These are phyloP conservation scores for Pseudocercospora vitis DNA, from an alignment of 2,329 filamentous ascomycete species.

Conservation along the genomic window DNA sequence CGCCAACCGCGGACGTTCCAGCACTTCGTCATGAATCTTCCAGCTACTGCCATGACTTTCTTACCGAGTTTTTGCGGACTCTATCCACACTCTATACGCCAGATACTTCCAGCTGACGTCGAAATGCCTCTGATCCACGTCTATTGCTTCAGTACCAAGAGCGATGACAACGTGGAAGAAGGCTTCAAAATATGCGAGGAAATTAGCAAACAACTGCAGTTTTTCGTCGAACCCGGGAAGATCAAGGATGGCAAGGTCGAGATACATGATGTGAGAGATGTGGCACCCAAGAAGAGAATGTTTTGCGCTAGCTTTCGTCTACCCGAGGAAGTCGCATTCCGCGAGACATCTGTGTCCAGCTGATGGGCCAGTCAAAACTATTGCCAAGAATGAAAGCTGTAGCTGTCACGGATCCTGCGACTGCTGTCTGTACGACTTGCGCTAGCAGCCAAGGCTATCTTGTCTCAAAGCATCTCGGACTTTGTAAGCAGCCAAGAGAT, in stretches of 20 bases:
- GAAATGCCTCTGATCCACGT: slow-evolving; percentile 80
- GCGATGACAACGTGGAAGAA: slow-evolving; percentile 67
- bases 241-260: slow-evolving; percentile 54
- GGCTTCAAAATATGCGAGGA: slow-evolving; percentile 62
- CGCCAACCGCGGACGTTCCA: slow-evolving; percentile 70
- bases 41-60: slow-evolving; percentile 84
- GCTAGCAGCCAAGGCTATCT: not conserved
- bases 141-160: slow-evolving; percentile 90
- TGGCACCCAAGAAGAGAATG: slow-evolving; percentile 93
- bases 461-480: not conserved
- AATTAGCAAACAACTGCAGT: slow-evolving; percentile 62
- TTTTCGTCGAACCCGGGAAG: slow-evolving; percentile 57
- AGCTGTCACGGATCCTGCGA: not conserved
- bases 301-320: slow-evolving; percentile 92
- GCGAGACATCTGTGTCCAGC: slow-evolving; percentile 3
- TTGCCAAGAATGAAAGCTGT: not conserved
- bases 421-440: not conserved
- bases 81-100: slow-evolving; percentile 54
- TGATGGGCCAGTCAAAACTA: not conserved
- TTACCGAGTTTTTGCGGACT: slow-evolving; percentile 74
- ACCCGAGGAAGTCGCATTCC: slow-evolving; percentile 69
- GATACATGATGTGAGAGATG: slow-evolving; percentile 72
- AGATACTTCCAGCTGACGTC: slow-evolving; percentile 29
- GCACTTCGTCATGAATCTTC: slow-evolving; percentile 99
- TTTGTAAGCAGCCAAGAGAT: not conserved